Evolutionary conservation across 352 stramenopile genomes (phyloP).

Genomic region (Phytophthora brassicae): DNA sequence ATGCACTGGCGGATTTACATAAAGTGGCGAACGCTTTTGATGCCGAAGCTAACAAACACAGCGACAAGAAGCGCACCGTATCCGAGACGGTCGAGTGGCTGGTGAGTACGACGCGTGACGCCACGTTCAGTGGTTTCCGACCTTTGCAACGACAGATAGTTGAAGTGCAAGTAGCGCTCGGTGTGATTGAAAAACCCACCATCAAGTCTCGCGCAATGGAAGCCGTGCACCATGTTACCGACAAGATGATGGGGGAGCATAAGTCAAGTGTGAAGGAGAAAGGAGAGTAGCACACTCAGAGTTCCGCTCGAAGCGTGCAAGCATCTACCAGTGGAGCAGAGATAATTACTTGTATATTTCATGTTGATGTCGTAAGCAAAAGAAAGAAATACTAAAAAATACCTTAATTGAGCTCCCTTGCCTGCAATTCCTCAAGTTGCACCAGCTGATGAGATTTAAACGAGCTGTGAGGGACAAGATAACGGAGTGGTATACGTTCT

Average conservation of each 20-base stretch:
- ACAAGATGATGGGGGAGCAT: constrained; percentile 18
- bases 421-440: constrained; percentile 14
- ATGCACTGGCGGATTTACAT: constrained; percentile 28
- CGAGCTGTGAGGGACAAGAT: constrained; percentile 4
- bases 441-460: background rate
- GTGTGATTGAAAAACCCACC: constrained; percentile 21
- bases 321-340: no score
- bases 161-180: constrained; percentile 7
- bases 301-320: constrained; percentile 1
- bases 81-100: constrained; percentile 33
- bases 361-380: no score
- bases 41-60: constrained; percentile 16
- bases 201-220: constrained; percentile 30
- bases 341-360: no score
- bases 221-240: constrained; percentile 24
- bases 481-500: constrained; percentile 65
- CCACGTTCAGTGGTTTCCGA: constrained; percentile 25
- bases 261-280: constrained; percentile 13
- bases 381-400: no score
- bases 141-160: constrained; percentile 28
- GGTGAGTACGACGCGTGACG: constrained; percentile 32
- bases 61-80: constrained; percentile 23
- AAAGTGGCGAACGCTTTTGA: constrained; percentile 34
- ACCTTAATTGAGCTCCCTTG: no score
- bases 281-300: background rate